phyloP scores from a whole-genome alignment of 2,329 filamentous ascomycete species.

The Mollisia scopiformis region DNA sequence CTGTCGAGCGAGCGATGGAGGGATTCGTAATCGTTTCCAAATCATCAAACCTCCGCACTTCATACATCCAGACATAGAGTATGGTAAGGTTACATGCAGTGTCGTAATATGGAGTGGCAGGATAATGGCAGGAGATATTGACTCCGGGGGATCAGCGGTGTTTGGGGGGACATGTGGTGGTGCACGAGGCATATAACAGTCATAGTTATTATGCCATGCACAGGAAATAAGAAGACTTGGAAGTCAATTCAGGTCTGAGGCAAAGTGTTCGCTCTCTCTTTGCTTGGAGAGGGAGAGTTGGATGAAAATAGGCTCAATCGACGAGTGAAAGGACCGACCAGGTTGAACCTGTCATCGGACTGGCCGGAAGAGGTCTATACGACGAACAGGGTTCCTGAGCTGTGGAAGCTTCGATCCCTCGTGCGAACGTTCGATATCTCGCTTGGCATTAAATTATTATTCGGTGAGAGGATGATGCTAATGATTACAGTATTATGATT shows the following conservation, averaged over 20 bases:
- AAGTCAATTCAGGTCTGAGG: not conserved
- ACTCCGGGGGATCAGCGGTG: not conserved
- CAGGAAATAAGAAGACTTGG: not conserved
- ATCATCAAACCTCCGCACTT: not conserved
- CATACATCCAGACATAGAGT: no score
- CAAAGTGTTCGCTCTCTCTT: no score
- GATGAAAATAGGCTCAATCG: conserved; percentile 1
- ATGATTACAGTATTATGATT: no score
- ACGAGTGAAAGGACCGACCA: not conserved
- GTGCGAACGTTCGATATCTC: not conserved
- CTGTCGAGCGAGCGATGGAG: not conserved
- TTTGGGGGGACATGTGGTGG: no score
- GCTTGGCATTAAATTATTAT: no score
- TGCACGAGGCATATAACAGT: not conserved
- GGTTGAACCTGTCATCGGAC: conserved; percentile 1
- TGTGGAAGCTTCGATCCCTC: not conserved
- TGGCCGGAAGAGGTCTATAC: not conserved
- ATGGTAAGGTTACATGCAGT: no score
- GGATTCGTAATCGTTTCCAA: not conserved
- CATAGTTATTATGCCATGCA: not conserved
- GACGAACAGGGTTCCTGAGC: not conserved
- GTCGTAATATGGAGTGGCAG: not conserved
- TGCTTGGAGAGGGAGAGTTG: no score
- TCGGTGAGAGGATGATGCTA: no score
- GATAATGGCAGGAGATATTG: not conserved